Evolutionary conservation across 495 filamentous ascomycete genomes (phyloP).

Genomic region (Xylona heveae): DNA sequence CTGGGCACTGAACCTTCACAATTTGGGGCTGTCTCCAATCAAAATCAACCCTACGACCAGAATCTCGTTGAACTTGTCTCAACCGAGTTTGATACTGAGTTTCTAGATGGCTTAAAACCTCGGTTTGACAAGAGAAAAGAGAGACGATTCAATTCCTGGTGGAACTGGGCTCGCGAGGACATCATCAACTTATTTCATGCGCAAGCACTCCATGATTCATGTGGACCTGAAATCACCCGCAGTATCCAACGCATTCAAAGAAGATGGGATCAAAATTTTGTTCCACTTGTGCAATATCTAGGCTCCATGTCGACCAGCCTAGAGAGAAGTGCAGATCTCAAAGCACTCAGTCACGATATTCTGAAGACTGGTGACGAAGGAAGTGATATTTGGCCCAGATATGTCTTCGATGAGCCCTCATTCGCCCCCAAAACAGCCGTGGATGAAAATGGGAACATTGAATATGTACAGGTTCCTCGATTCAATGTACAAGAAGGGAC

Average conservation of each 20-base stretch:
- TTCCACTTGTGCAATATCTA: constrained; percentile 90
- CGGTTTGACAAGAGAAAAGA: constrained; percentile 3
- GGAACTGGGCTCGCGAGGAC: constrained; percentile 9
- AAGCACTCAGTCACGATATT: too few species aligned
- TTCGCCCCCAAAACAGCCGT: too few species aligned
- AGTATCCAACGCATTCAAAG: constrained; percentile 99
- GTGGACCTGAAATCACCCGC: too few species aligned
- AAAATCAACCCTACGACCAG: neutral
- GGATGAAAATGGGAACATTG: too few species aligned
- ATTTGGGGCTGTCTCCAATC: neutral
- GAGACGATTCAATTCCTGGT: constrained; percentile 7
- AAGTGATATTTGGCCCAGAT: too few species aligned
- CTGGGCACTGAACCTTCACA: constrained; percentile 1
- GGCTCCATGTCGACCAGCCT: constrained; percentile 89
- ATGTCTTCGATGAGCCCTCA: too few species aligned
- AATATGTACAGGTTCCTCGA: too few species aligned
- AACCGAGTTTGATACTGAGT: constrained; percentile 5
- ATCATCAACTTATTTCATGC: constrained; percentile 1
- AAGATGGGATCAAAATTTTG: too few species aligned
- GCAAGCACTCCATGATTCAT: neutral
- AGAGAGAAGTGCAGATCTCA: constrained; percentile 91
- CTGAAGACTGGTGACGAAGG: too few species aligned
- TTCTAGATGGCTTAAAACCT: constrained; percentile 5
- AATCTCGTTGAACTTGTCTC: constrained; percentile 3
- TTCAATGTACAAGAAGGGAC: too few species aligned